phyloP scores from a whole-genome alignment of 2,329 filamentous ascomycete species.

The Thielaviopsis populi region DNA sequence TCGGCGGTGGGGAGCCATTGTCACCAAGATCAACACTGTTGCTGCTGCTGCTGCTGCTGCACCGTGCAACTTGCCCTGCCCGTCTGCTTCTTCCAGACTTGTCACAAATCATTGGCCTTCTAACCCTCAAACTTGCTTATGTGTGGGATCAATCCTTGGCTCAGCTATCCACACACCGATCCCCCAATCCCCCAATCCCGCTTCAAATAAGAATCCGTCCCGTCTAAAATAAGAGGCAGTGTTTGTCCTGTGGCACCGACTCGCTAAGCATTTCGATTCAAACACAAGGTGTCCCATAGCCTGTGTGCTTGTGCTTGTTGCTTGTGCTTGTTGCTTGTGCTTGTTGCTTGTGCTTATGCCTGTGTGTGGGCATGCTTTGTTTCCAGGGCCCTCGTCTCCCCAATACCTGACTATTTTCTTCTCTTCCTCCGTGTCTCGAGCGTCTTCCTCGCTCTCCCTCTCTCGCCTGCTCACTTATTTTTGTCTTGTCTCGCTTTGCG shows the following conservation, averaged over 20 bases:
- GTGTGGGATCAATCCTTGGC: neutral
- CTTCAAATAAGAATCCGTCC: neutral
- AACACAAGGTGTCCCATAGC: neutral
- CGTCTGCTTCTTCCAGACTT: too few species aligned
- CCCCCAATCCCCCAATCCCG: neutral
- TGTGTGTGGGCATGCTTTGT: neutral
- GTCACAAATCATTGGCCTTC: too few species aligned
- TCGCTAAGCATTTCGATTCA: neutral
- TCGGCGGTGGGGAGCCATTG: neutral
- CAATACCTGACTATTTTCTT: neutral
- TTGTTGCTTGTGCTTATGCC: neutral
- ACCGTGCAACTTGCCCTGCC: too few species aligned
- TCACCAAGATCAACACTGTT: too few species aligned
- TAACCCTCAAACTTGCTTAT: neutral
- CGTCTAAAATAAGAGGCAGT: slow-evolving; percentile 6
- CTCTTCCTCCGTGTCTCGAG: slow-evolving; percentile 10
- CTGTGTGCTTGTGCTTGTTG: neutral
- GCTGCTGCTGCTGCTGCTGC: too few species aligned
- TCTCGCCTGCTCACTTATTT: neutral
- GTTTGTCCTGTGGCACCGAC: slow-evolving; percentile 2
- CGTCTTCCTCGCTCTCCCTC: slow-evolving; percentile 3
- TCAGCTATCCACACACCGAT: neutral
- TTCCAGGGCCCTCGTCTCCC: neutral
- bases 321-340: neutral
- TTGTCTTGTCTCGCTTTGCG: neutral